A percentile compares a stretch with the other conserved stretches of the same genome.
These are phyloP conservation scores for Venturia effusa DNA, from an alignment of 2,329 filamentous ascomycete species.

Conservation along the genomic window DNA sequence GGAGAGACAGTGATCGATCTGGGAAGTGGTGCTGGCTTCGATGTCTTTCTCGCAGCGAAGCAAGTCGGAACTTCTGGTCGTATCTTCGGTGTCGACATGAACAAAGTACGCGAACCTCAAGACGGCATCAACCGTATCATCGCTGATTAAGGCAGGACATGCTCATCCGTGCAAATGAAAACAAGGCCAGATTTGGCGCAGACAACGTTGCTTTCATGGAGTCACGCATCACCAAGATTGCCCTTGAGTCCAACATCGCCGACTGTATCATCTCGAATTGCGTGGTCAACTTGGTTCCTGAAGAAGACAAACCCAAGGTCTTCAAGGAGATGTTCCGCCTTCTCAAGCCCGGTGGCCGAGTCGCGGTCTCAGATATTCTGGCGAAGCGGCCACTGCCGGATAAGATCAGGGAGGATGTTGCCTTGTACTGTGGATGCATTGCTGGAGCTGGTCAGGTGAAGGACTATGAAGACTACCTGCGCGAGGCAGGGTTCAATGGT, in stretches of 20 bases:
- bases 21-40: slow-evolving; percentile 47
- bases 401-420: slow-evolving; percentile 37
- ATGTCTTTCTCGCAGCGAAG: slow-evolving; percentile 43
- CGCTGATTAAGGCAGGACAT: slow-evolving; percentile 36
- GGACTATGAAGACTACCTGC: slow-evolving; percentile 43
- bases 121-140: neutral
- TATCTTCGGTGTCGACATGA: slow-evolving; percentile 51
- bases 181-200: slow-evolving; percentile 26
- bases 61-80: slow-evolving; percentile 39
- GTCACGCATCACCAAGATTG: slow-evolving; percentile 39
- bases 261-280: slow-evolving; percentile 55
- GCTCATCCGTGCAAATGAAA: slow-evolving; percentile 39
- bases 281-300: slow-evolving; percentile 21
- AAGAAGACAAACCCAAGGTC: slow-evolving; percentile 19
- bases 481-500: slow-evolving; percentile 41
- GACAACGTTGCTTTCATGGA: slow-evolving; percentile 43
- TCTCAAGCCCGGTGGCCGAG: slow-evolving; percentile 44
- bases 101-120: slow-evolving; percentile 30
- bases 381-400: slow-evolving; percentile 38
- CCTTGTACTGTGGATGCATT: slow-evolving; percentile 50
- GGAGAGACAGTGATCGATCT: slow-evolving; percentile 49
- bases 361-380: slow-evolving; percentile 52
- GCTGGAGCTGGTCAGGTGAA: slow-evolving; percentile 43
- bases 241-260: slow-evolving; percentile 31
- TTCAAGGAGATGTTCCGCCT: slow-evolving; percentile 50